Conservation (phyloP, 495 filamentous ascomycete species). For the Trichoderma parareesei region DNA sequence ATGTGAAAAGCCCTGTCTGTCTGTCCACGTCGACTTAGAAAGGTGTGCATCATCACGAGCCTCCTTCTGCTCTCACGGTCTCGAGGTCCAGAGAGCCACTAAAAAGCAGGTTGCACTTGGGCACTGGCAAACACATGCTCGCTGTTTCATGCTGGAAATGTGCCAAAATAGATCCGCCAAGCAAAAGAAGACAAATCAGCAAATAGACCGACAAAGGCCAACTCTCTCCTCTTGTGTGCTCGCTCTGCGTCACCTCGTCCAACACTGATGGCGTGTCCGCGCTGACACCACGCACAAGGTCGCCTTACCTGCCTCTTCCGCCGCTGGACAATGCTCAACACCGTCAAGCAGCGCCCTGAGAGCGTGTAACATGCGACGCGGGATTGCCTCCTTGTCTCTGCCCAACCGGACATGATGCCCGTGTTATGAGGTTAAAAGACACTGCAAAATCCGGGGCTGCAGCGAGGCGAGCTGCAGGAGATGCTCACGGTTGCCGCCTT, state of each 20-base stretch:
- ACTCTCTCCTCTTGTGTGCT: too few relatives aligned
- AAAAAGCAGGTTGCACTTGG: too few relatives aligned
- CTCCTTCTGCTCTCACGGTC: too few relatives aligned
- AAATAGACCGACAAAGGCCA: too few relatives aligned
- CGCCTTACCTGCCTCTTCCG: conserved; percentile 6
- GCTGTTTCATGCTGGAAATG: too few relatives aligned
- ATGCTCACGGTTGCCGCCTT: neutral
- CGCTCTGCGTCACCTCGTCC: neutral
- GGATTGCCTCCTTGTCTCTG: neutral
- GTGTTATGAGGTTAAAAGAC: neutral
- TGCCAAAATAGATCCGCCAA: too few relatives aligned
- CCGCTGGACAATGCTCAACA: neutral
- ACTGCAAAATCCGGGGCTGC: neutral
- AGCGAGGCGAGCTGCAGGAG: neutral
- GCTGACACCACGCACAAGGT: neutral
- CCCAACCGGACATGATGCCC: neutral
- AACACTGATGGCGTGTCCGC: conserved; percentile 3
- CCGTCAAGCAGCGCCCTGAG: neutral
- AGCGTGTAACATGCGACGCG: neutral
- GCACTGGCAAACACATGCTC: too few relatives aligned
- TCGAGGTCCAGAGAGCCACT: too few relatives aligned
- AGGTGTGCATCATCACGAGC: too few relatives aligned
- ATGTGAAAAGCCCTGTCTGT: too few relatives aligned
- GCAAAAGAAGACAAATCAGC: too few relatives aligned
- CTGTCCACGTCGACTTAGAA: too few relatives aligned